These are phyloP conservation scores for Hyaloraphidium curvatum DNA, from an alignment of 192 early-diverging fungal genomes.

Conservation along the genomic window DNA sequence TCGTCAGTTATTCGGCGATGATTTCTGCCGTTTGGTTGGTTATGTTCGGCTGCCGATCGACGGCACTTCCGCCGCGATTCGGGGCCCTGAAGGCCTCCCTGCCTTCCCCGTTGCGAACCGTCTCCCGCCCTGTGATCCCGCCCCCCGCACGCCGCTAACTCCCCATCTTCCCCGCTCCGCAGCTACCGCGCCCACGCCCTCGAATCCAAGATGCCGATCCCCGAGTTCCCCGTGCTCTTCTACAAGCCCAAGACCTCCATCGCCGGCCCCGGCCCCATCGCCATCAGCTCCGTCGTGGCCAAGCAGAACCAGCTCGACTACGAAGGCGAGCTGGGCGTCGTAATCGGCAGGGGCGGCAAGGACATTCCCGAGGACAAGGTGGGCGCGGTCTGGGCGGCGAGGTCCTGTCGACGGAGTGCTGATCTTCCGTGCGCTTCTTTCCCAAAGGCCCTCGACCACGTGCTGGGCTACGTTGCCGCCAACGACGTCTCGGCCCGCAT, in stretches of 20 bases:
- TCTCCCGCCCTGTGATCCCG: no score
- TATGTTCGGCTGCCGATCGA: no score
- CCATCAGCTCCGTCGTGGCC: no score
- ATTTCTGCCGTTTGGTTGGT: no score
- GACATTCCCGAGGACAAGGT: conserved; percentile 2
- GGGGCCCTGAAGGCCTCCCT: no score
- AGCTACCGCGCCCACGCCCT: no score
- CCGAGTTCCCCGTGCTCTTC: conserved; percentile 1
- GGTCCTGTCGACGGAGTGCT: not conserved
- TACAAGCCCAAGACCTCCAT: not conserved
- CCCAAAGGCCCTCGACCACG: not conserved
- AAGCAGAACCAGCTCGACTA: conserved; percentile 2
- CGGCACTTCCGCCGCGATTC: no score
- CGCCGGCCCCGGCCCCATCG: not conserved
- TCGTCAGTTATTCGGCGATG: no score
- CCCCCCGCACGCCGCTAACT: no score
- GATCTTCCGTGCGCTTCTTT: not conserved
- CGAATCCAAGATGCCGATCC: not conserved
- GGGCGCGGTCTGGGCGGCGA: not conserved
- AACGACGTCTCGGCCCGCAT: not conserved
- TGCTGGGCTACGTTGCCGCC: not conserved
- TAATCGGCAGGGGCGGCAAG: not conserved
- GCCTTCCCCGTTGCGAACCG: no score
- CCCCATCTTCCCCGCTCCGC: no score
- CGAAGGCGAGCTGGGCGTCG: not conserved